Base-by-base conservation (phyloP, 257 asterid species). In the Striga asiatica region DNA sequence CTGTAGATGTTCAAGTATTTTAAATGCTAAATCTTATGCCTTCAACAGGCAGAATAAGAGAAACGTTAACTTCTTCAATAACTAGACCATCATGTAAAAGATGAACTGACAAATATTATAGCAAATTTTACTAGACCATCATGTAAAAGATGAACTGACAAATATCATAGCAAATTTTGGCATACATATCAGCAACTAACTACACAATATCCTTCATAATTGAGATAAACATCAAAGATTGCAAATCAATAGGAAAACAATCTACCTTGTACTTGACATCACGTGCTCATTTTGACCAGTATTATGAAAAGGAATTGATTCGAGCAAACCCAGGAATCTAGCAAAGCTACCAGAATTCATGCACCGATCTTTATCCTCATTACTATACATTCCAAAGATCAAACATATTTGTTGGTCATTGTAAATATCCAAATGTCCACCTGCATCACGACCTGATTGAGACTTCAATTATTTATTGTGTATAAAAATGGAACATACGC, bases 301-400 rank as follows among this genome's bases (percentile, higher is more conserved):
- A 79, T 58, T 77, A 66, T 80, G 84, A 37, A 88, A 75, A 49
- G 98, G 98, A 54, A 92, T 76, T 43, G 97, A 87, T 65, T 81
- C 93, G 57, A 92, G 86, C 72, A 92, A 75, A 42, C 95, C 94
- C 52, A 92, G 80, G 64, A 92, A 92, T 69, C 89, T 87, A 8
- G 94, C 74, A 79, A 92, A 92, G 55, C 80, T 80, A 41, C 84
- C 94, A 47, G 97, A 74, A 63, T 78, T 77, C 70, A 81, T 79
- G 79, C 95, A 88, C 55, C 74, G 82, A 64, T 75, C 94, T 53
- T 73, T 77, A 76, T 75, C 78, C 65, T 66, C 94, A 21, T 76
- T 71, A 66, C 60, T 67, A 51, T 74, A 58, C 80, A 74, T 73
- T 29, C 86, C 89, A 64, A 75, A 78, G 64, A 73, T 79, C 76